Evolutionary conservation across 2,329 filamentous ascomycete species (phyloP), one percentile per base, ranked within the genome.

Genomic region (Paracoccidioides lutzii): DNA sequence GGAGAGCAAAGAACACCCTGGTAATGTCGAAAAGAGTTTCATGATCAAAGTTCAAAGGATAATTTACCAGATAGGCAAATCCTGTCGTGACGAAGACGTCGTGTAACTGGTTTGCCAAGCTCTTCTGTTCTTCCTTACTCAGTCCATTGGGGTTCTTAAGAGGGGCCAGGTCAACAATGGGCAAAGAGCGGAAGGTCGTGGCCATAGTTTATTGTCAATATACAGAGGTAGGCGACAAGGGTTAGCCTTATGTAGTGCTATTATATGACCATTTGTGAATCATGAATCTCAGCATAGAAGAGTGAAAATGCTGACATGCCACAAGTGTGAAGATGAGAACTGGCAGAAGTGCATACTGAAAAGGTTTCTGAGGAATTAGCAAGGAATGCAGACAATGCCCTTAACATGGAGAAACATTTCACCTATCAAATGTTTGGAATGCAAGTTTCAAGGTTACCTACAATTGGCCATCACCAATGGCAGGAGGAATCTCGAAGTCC

Each of bases 41-140:
- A 57, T 76, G 71, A 40, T 61, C 59, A 60, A 72, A 75, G 32
- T 68, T 71, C 32, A 76, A 59, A 0, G 74, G 73, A 4, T 67
- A 55, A 58, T 76, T 74, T 38, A 69, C 64, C 6, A 76, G 66
- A 59, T 77, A 77, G 5, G 73, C 73, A 59, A 76, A 76, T 6
- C 75, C 74, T 3, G 71, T 73, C 1, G 73, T 75, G 4, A 72
- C 64, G 55, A 76, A 75, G 10, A 73, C 71, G 52, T 72, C 61
- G 60, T 73, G 67, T 5, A 76, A 64, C 45, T 66, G 63, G 12
- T 65, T 57, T 55, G 71, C 69, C n/a, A 76, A 65, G 10, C 57
- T 53, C 7, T 57, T 30, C 44, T 68, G 55, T 10, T 69, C 64
- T 14, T 64, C 63, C 15, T 63, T 55, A 2, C 57, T 59, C 9